Conservation (phyloP, 371 early-diverging fungal genomes). For the Mycotypha africana region DNA sequence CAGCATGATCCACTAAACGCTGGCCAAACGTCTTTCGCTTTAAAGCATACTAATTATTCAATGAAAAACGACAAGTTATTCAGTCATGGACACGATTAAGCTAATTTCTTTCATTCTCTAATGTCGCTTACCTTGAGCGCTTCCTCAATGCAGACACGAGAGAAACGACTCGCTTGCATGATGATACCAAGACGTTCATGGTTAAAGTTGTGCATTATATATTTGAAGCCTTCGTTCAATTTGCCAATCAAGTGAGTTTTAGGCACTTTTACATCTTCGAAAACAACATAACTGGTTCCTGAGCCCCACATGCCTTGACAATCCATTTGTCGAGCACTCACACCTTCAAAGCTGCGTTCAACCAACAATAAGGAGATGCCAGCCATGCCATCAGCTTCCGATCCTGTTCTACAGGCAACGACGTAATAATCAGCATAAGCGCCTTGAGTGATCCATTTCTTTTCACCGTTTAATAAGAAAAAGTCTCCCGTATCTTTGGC, state of each 20-base stretch:
- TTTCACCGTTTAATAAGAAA: constrained; percentile 81
- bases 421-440: constrained; percentile 75
- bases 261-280: constrained; percentile 87
- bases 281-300: constrained; percentile 71
- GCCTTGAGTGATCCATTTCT: constrained; percentile 89
- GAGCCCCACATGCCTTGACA: constrained; percentile 74
- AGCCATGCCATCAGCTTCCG: constrained; percentile 77
- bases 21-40: constrained; percentile 86
- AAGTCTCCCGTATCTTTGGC: constrained; percentile 72
- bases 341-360: constrained; percentile 80
- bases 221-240: constrained; percentile 85
- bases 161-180: constrained; percentile 81
- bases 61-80: neutral
- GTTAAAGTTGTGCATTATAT: constrained; percentile 74
- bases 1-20: constrained; percentile 69
- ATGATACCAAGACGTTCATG: constrained; percentile 77
- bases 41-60: constrained; percentile 72
- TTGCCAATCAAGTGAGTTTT: constrained; percentile 78
- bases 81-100: too few species aligned
- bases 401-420: constrained; percentile 71
- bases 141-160: constrained; percentile 87
- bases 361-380: constrained; percentile 77
- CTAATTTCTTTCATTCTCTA: neutral
- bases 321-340: constrained; percentile 67
- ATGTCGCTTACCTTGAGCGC: constrained; percentile 50